phyloP scores from a whole-genome alignment of 441 rosid genomes.

The Manihot esculenta region DNA sequence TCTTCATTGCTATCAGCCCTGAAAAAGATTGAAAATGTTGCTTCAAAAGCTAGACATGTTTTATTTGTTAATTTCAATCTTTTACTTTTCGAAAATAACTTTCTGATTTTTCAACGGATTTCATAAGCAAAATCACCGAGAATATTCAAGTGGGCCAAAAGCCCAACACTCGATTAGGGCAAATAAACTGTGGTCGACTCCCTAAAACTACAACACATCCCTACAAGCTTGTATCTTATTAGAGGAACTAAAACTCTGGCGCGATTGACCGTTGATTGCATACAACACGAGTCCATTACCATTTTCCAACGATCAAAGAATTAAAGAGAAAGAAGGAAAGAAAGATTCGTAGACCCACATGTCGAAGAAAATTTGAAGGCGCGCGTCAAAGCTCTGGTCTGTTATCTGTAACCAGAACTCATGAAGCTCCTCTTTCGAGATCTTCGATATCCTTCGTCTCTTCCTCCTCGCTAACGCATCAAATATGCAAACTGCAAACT shows the following conservation, averaged over 20 bases:
- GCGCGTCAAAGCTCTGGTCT: constrained; percentile 93
- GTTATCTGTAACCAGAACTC: constrained; percentile 90
- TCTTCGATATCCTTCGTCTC: constrained; percentile 55
- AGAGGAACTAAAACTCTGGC: not conserved
- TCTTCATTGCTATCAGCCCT: constrained; percentile 97
- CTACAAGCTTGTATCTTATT: too few species aligned
- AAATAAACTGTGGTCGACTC: too few species aligned
- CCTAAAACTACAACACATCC: too few species aligned
- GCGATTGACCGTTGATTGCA: not conserved
- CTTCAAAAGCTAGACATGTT: not conserved
- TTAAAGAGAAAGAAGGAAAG: too few species aligned
- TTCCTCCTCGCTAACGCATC: constrained; percentile 71
- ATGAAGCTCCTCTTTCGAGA: constrained; percentile 71
- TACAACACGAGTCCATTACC: not conserved
- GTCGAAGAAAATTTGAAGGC: constrained; percentile 95
- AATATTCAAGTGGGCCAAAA: not conserved
- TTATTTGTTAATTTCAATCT: not conserved
- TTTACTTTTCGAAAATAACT: not conserved
- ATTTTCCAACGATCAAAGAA: not conserved
- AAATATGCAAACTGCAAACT: constrained; percentile 80
- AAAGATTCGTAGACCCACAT: constrained; percentile 44
- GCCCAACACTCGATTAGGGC: not conserved
- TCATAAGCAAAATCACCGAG: not conserved
- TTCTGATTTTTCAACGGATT: not conserved
- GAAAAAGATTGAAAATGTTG: constrained; percentile 17